Base-by-base conservation (phyloP, 2,329 filamentous ascomycete genomes). In the Claviceps pusilla region DNA sequence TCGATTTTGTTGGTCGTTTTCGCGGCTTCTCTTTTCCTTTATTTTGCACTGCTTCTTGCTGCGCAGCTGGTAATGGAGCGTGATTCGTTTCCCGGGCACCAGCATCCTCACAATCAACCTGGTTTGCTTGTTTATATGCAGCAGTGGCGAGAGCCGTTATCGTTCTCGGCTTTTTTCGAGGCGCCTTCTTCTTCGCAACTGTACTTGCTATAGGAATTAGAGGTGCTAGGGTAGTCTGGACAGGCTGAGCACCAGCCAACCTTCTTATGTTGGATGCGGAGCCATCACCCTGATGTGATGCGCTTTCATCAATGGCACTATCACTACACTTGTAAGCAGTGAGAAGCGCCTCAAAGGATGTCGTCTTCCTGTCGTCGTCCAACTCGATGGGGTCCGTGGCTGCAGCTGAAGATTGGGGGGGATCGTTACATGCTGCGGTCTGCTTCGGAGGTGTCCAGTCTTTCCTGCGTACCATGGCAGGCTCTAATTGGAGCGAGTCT, bases 131-230 rank as follows among this genome's bases (percentile, higher is more conserved):
- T 54, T 64, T 62, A 63, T 90, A 93, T 4, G 81, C 80, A 12
- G 86, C 83, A 1, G 83, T 91, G 11, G 87, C 86, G 51, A 87
- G 70, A 45, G 82, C 86, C 0, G 89, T 95, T 55, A 95, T 83
- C 0, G 88, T 94, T 45, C 80, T 81, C 0, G 82, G 69, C 65
- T 85, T 90, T 68, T 86, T 89, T 66, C 80, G 82, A 3, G 76
- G 69, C 5, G 73, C 71, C 59, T 80, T 84, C 28, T 68, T 64
- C 62, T 78, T 80, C 1, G 61, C 58, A 0, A 69, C 69, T 1
- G 68, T 67, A 19, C 61, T 65, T 47, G 63, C 57, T 7, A 37
- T 16, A n/a, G 46, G 1, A 28, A 29, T 16, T 43, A 39, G 7
- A 29, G 46, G 16, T n/a, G 14, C 41, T 9, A 29, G n/a, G 7